phyloP scores from a whole-genome alignment of 345 rosid species.

The Populus pruinosa region DNA sequence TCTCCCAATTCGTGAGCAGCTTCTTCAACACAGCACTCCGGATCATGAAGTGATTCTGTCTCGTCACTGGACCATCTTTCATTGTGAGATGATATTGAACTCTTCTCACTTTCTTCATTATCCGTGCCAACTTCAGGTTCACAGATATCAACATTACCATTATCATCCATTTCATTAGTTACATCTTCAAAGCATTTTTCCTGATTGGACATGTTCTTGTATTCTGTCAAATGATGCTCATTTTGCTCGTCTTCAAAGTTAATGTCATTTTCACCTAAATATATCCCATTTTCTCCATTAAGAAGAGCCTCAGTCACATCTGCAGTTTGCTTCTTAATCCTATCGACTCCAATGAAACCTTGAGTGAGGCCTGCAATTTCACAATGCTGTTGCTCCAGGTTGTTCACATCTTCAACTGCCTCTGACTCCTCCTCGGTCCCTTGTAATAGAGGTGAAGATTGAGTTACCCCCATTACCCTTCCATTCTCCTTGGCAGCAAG shows the following conservation, averaged over 20 bases:
- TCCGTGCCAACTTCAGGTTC: constrained; percentile 22
- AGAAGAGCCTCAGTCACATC: constrained; percentile 28
- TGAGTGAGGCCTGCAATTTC: constrained; percentile 39
- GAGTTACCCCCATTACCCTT: constrained; percentile 24
- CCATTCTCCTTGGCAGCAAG: constrained; percentile 26
- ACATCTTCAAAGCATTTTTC: constrained; percentile 41
- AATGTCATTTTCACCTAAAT: constrained; percentile 28
- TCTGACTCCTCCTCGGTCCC: constrained; percentile 38
- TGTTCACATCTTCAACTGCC: constrained; percentile 35
- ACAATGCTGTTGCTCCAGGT: constrained; percentile 33
- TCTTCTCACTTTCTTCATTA: constrained; percentile 27
- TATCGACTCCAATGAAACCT: constrained; percentile 32
- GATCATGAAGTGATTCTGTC: constrained; percentile 16
- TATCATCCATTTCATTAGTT: constrained; percentile 12
- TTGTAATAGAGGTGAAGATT: constrained; percentile 28
- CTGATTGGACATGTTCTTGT: constrained; percentile 21
- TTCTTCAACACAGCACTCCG: constrained; percentile 31
- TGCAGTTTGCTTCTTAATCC: constrained; percentile 33
- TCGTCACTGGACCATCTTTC: constrained; percentile 26
- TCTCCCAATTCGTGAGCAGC: constrained; percentile 11
- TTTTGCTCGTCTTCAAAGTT: constrained; percentile 33
- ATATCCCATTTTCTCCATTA: constrained; percentile 25
- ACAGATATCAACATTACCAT: constrained; percentile 2
- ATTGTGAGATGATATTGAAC: constrained; percentile 25
- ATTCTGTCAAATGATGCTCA: constrained; percentile 30